These are phyloP conservation scores for Fusarium chaquense DNA, from an alignment of 2,329 filamentous ascomycete species.

Conservation along the genomic window DNA sequence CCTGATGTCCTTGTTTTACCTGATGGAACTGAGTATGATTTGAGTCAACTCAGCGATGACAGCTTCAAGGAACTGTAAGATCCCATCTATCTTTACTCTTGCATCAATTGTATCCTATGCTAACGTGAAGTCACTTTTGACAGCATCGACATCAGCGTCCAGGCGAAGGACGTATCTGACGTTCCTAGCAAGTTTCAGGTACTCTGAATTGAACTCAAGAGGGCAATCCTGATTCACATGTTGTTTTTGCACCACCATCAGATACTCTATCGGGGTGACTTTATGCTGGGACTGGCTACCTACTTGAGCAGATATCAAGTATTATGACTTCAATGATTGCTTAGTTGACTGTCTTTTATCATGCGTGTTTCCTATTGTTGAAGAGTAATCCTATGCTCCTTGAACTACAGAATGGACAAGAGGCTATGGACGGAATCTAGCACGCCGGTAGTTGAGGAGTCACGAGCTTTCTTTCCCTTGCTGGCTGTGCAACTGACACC, in stretches of 20 bases:
- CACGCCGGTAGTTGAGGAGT: too few species aligned
- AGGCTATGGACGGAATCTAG: too few species aligned
- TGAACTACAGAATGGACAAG: too few species aligned
- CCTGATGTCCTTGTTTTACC: background rate
- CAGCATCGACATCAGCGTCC: background rate
- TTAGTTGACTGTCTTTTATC: too few species aligned
- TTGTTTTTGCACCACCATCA: background rate
- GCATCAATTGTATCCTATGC: background rate
- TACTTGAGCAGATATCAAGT: too few species aligned
- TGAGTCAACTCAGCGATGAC: background rate
- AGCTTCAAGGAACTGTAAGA: background rate
- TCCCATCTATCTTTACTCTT: too few species aligned
- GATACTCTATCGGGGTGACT: background rate
- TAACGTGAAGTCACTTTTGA: background rate
- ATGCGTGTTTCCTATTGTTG: too few species aligned
- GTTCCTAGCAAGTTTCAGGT: background rate
- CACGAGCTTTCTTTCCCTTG: too few species aligned
- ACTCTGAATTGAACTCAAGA: background rate
- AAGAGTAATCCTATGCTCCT: too few species aligned
- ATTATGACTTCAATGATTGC: too few species aligned
- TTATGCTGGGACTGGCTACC: too few species aligned
- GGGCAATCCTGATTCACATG: background rate
- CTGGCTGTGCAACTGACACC: too few species aligned
- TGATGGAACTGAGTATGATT: background rate
- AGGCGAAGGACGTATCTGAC: background rate